These are phyloP conservation scores for Starmerella roubikii DNA, from an alignment of 805 yeast genomes.

Conservation along the genomic window DNA sequence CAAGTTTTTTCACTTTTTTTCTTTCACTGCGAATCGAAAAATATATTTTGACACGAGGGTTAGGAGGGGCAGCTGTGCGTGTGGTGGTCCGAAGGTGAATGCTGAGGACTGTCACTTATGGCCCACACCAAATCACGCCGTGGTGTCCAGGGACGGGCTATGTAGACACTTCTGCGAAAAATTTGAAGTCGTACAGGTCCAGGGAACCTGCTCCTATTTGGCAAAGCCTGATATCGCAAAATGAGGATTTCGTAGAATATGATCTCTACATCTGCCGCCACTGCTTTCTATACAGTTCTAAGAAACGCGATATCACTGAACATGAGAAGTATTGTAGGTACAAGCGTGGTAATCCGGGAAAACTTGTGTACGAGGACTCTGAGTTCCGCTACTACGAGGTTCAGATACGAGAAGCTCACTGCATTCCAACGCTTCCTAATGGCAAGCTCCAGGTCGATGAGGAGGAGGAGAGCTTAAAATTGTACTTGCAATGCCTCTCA, in stretches of 20 bases:
- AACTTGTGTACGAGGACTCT: slow-evolving; percentile 50
- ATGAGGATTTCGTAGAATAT: slow-evolving; percentile 26
- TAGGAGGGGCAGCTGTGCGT: too few species aligned
- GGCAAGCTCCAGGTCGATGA: not conserved
- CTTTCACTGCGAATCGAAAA: not conserved
- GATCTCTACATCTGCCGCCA: slow-evolving; percentile 55
- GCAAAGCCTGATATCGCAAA: slow-evolving; percentile 28
- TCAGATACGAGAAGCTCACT: slow-evolving; percentile 36
- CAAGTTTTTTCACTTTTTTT: not conserved
- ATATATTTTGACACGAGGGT: too few species aligned
- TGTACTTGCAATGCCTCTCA: slow-evolving; percentile 72
- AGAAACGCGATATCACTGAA: slow-evolving; percentile 30
- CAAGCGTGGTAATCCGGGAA: slow-evolving; percentile 40
- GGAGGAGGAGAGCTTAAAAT: slow-evolving; percentile 23
- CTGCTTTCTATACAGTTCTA: slow-evolving; percentile 71
- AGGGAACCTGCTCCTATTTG: slow-evolving; percentile 19
- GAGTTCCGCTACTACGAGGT: slow-evolving; percentile 47
- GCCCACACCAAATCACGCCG: slow-evolving; percentile 53
- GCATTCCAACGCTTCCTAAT: not conserved
- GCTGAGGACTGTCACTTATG: slow-evolving; percentile 52
- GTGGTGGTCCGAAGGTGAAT: slow-evolving; percentile 27
- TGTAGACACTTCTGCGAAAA: slow-evolving; percentile 32
- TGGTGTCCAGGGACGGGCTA: slow-evolving; percentile 86
- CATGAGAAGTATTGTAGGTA: slow-evolving; percentile 33
- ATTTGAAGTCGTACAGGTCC: slow-evolving; percentile 19